These are phyloP conservation scores for Lumnitzera littorea DNA, from an alignment of 345 rosid genomes.

Conservation along the genomic window DNA sequence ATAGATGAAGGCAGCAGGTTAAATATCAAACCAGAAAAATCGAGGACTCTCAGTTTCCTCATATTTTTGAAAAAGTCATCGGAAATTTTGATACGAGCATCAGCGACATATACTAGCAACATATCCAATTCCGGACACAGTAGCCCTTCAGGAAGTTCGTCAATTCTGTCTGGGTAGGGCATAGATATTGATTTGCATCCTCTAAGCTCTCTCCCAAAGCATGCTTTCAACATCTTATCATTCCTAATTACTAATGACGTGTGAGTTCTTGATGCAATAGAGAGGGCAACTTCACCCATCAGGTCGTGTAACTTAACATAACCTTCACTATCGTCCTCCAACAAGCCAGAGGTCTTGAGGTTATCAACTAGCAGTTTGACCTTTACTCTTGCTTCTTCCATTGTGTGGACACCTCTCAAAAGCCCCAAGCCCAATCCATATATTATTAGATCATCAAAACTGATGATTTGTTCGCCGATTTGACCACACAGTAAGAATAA, in stretches of 20 bases:
- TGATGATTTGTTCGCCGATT: not conserved
- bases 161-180: not conserved
- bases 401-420: not conserved
- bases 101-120: accelerated
- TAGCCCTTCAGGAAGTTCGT: not conserved
- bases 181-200: not conserved
- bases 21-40: not conserved
- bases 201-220: not conserved
- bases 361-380: constrained; percentile 6
- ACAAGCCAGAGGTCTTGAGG: constrained; percentile 19
- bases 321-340: not conserved
- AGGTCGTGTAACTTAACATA: constrained; percentile 15
- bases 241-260: not conserved
- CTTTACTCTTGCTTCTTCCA: constrained; percentile 10
- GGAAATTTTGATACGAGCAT: not conserved
- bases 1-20: not conserved
- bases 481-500: constrained; percentile 12
- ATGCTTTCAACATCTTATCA: not conserved
- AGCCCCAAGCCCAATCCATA: constrained; percentile 21
- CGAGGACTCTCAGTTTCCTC: constrained; percentile 18
- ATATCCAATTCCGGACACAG: constrained; percentile 12
- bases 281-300: constrained; percentile 10
- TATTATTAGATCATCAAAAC: constrained; percentile 8
- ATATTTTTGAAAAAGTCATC: constrained; percentile 5
- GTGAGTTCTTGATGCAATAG: constrained; percentile 10